phyloP scores from a whole-genome alignment of 2,329 filamentous ascomycete genomes.

The Phialophora expanda region DNA sequence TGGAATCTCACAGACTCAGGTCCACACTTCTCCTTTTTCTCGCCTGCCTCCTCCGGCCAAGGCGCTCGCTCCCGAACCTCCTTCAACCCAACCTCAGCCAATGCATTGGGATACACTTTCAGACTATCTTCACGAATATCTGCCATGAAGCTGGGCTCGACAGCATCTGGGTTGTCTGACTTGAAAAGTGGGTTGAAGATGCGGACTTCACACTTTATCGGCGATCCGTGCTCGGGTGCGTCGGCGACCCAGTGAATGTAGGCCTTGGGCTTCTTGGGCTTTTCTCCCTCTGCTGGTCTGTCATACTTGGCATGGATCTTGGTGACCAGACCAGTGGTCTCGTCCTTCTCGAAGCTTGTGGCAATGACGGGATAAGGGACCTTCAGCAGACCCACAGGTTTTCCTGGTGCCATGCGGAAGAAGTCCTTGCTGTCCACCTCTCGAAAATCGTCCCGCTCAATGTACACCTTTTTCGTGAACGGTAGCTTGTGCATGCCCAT shows the following conservation, averaged over 20 bases:
- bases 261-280: slow-evolving; percentile 69
- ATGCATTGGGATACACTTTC: slow-evolving; percentile 74
- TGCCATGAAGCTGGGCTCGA: slow-evolving; percentile 78
- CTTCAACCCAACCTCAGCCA: slow-evolving; percentile 82
- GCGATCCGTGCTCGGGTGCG: slow-evolving; percentile 65
- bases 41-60: slow-evolving; percentile 80
- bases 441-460: slow-evolving; percentile 79
- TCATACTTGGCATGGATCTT: slow-evolving; percentile 71
- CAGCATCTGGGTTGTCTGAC: slow-evolving; percentile 77
- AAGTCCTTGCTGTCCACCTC: slow-evolving; percentile 74
- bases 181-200: slow-evolving; percentile 85
- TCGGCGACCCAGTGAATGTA: slow-evolving; percentile 90
- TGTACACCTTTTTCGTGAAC: slow-evolving; percentile 81
- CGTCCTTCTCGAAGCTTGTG: slow-evolving; percentile 70
- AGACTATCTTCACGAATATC: slow-evolving; percentile 87
- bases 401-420: slow-evolving; percentile 76
- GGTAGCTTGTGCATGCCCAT: slow-evolving; percentile 61
- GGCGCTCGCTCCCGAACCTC: slow-evolving; percentile 75
- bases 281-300: slow-evolving; percentile 68
- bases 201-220: slow-evolving; percentile 72
- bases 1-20: slow-evolving; percentile 86
- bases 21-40: slow-evolving; percentile 62
- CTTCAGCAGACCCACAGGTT: slow-evolving; percentile 75
- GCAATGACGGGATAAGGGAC: slow-evolving; percentile 72
- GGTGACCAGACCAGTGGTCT: slow-evolving; percentile 66